These are phyloP conservation scores for Yarrowia yakushimensis DNA, from an alignment of 805 yeast species.

Conservation along the genomic window DNA sequence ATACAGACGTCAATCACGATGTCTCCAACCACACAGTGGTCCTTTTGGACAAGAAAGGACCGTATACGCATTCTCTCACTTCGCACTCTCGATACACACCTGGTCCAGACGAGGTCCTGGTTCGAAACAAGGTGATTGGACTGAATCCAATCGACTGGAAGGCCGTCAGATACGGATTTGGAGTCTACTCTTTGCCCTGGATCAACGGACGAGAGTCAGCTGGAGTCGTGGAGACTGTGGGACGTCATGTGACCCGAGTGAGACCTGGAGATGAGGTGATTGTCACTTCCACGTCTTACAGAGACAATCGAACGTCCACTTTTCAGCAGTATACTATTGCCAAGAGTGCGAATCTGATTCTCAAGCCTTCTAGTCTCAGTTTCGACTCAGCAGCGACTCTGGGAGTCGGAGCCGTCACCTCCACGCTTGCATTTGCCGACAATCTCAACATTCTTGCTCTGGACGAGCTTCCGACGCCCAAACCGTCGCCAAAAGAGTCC, in stretches of 20 bases:
- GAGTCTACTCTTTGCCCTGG: conserved; percentile 23
- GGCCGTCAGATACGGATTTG: conserved; percentile 22
- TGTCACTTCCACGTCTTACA: neutral
- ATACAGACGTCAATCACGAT: neutral
- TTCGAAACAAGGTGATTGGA: conserved; percentile 19
- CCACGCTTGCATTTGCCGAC: conserved; percentile 4
- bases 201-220: conserved; percentile 23
- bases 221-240: conserved; percentile 20
- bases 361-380: neutral
- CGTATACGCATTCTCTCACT: neutral
- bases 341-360: neutral
- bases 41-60: conserved; percentile 1
- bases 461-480: neutral
- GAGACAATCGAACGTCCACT: conserved; percentile 15
- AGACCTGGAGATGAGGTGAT: conserved; percentile 9
- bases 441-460: neutral
- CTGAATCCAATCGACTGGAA: conserved; percentile 26
- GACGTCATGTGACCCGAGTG: neutral
- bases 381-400: neutral
- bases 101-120: conserved; percentile 15
- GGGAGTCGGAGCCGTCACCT: conserved; percentile 16
- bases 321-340: conserved; percentile 9
- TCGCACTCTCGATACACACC: neutral
- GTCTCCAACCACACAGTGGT: neutral
- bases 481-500: neutral